A percentile compares a stretch with the other conserved stretches of the same genome.
These are phyloP conservation scores for Hericium rajendrae DNA, from an alignment of 768 basidiomycete species.

Conservation along the genomic window DNA sequence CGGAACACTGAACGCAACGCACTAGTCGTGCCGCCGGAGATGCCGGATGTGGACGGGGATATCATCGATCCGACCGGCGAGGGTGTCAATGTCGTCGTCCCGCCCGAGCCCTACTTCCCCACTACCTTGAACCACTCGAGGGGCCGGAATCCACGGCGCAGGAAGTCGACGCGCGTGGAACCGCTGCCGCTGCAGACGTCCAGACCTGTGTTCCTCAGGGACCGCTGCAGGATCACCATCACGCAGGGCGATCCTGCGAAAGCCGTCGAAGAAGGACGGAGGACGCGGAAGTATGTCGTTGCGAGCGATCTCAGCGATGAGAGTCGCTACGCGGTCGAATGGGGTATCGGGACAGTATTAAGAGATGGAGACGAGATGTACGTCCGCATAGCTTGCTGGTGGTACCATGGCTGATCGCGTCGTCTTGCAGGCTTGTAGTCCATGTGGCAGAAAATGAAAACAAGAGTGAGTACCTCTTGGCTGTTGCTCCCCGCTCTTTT, in stretches of 20 bases:
- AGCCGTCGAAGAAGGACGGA: constrained; percentile 42
- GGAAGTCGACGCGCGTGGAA: constrained; percentile 59
- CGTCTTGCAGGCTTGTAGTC: constrained; percentile 55
- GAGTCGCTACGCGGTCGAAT: constrained; percentile 90
- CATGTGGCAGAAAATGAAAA: constrained; percentile 88
- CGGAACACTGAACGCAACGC: constrained; percentile 84
- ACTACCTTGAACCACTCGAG: constrained; percentile 47
- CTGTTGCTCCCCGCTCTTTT: not conserved
- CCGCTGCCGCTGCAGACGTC: constrained; percentile 56
- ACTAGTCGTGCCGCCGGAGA: constrained; percentile 38
- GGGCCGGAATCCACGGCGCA: constrained; percentile 31
- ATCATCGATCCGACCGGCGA: constrained; percentile 81
- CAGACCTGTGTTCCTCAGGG: constrained; percentile 80
- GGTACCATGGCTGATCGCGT: constrained; percentile 1
- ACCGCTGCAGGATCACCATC: constrained; percentile 84
- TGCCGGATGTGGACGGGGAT: constrained; percentile 43
- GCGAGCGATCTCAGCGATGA: constrained; percentile 95
- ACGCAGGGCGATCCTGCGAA: constrained; percentile 73
- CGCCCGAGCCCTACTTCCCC: constrained; percentile 77
- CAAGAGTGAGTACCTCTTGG: constrained; percentile 50
- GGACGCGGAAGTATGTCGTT: constrained; percentile 67
- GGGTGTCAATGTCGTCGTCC: constrained; percentile 82
- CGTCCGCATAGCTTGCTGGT: constrained; percentile 9
- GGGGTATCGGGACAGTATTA: constrained; percentile 94
- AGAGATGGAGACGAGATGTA: constrained; percentile 89